Evolutionary conservation across 768 basidiomycete genomes (phyloP), one percentile per base, ranked within the genome.

Genomic region (Pisolithus tinctorius): DNA sequence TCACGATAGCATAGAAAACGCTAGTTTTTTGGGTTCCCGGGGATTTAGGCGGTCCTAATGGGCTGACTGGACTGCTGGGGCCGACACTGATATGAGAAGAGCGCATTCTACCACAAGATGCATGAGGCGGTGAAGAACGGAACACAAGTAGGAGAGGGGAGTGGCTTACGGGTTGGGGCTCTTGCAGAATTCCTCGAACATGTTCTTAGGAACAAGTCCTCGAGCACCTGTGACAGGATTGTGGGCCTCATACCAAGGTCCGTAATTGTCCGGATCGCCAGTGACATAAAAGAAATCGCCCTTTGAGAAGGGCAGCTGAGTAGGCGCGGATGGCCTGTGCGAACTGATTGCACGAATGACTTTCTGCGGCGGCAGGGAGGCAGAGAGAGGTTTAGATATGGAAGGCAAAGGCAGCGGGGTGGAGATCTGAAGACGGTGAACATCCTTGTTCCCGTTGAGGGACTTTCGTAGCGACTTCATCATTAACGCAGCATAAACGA

Each of bases 241-340:
- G 65, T 94, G 84, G 4, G 93, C 96, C 65, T 97, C 90, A 62
- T 92, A 99, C 85, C 87, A 98, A 43, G 73, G 69, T 3, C 73
- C 76, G 17, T 74, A 63, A 39, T 70, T 60, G 45, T 81, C 77
- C 16, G 79, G 70, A 60, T 96, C 93, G 52, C 80, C 81, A 34
- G 91, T 76, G 46, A 98, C 95, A 69, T 98, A 89, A 76, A 97
- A 98, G 72, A 98, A 96, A 72, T 99, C 96, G 56, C 96, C 96
- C 70, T 88, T 88, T 57, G 80, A 74, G 68, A 97, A 98, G 29
- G 88, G 80, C 40, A 99, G 82, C 58, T 97, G 85, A 63, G 90
- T 84, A 2, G 93, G 91, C 0, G 82, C 78, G 52, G 78, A 74
- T 3, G 90, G 80, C 44, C 77, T 71, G 71, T 91, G 83, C 2